Base-by-base conservation (phyloP, 2,329 filamentous ascomycete species). In the Colletotrichum zoysiae region DNA sequence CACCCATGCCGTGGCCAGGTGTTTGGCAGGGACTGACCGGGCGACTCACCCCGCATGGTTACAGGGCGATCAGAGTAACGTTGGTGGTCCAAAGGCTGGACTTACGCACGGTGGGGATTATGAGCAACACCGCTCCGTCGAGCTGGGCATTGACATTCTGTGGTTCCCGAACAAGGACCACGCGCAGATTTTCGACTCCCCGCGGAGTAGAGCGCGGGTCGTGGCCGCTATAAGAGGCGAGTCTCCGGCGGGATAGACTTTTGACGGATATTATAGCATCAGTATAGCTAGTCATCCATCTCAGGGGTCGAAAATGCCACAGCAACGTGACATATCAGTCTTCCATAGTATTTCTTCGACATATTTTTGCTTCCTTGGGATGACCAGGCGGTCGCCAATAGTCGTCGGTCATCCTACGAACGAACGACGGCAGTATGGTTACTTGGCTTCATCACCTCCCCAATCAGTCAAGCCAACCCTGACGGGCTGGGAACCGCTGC, bases 151-250 rank as follows among this genome's bases (percentile, higher is more conserved):
- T 8, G 86, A 91, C 74, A 83, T 91, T 1, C 71, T 91, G 2
- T 90, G 89, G 86, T 92, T 88, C 77, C 83, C 87, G 1, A 82
- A 84, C 4, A 81, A 90, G 58, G 90, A 93, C 77, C 91, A 93
- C 78, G 90, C 89, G 20, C 89, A 92, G 76, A 85, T 87, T 0
- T 91, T 91, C 78, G 84, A 87, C 70, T 77, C 77, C n/a, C 61
- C 69, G 6, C 55, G 71, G 9, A 77, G 78, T 51, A 76, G 78
- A 65, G 65, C 77, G 60, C 76, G 76, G 40, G 74, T 82, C 67
- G 73, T 82, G 69, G 30, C 40, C 40, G 67, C 80, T 46, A 76
- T 78, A 53, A 77, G 75, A 38, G 61, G 61, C 12, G 40, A 64
- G 20, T 11, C 26, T 46, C 26, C n/a, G 26, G 26, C n/a, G 44